These are phyloP conservation scores for Eimeria necatrix DNA, from an alignment of 169 alveolate species.

Conservation along the genomic window DNA sequence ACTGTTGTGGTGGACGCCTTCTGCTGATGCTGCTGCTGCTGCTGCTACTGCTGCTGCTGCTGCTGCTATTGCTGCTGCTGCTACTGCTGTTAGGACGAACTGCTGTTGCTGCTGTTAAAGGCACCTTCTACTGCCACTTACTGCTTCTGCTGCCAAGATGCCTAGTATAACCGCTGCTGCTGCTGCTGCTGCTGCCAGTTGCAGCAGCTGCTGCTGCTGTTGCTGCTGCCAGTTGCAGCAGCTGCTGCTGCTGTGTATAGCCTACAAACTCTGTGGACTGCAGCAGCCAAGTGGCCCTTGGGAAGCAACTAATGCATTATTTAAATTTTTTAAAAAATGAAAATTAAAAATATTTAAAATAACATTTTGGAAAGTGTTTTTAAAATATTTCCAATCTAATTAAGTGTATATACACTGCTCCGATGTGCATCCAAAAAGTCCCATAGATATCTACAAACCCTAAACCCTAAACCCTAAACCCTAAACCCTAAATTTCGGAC, in stretches of 20 bases:
- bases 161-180: not conserved
- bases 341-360: too few relatives aligned
- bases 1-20: not conserved
- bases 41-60: not conserved
- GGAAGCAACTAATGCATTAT: too few relatives aligned
- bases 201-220: not conserved
- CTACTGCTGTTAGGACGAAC: not conserved
- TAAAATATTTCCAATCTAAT: too few relatives aligned
- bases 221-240: not conserved
- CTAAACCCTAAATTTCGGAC: too few relatives aligned
- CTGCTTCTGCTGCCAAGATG: not conserved
- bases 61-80: not conserved
- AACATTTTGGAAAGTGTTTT: too few relatives aligned
- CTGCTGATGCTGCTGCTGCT: not conserved
- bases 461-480: too few relatives aligned
- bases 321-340: too few relatives aligned
- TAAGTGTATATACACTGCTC: too few relatives aligned
- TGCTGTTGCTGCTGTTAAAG: not conserved
- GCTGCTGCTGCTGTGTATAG: not conserved
- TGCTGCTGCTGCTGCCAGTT: not conserved
- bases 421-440: too few relatives aligned
- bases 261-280: too few relatives aligned
- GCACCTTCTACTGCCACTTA: not conserved
- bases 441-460: too few relatives aligned
- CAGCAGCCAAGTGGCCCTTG: too few relatives aligned